Base-by-base conservation (phyloP, 2,329 filamentous ascomycete species). In the Lecanicillium sp. region DNA sequence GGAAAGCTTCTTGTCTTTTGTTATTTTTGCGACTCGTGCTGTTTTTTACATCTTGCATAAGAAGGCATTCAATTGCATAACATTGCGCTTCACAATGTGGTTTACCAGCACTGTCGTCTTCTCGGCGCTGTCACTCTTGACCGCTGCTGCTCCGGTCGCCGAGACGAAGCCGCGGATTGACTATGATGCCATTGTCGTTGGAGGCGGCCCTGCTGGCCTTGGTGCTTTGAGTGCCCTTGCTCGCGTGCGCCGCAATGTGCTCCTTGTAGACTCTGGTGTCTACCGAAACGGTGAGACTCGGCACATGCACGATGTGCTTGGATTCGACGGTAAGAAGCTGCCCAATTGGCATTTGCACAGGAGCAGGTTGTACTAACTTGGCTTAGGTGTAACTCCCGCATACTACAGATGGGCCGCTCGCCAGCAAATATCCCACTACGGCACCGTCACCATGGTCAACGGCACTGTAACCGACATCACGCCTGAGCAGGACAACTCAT, bases 251-350 rank as follows among this genome's bases (percentile, higher is more conserved):
- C 64, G 75, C 12, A 71, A 65, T 5, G 68, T 69, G 1, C 57
- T 79, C 7, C 52, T 81, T 30, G 69, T 80, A 38, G 77, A 81
- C 51, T 77, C 72, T 15, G 70, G 68, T 11, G 60, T 66, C 20
- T 81, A 81, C 46, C 70, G 77, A 37, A 81, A 80, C 49, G 63
- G 38, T 2, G 58, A 65, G 0, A 79, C 77, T 0, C 58, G 75
- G 12, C 67, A 77, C 45, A 72, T 79, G 65, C 77, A 81, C 54
- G 77, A 80, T 50, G 70, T 80, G 1, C 60, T 79, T 18, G 75
- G 74, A 3, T 73, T 67, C 41, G 76, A 80, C 37, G 76, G 76
- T 77, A 49, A 45, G 51, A 33, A 13, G 9, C 14, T 22, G 15
- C 17, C 7, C n/a, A 10, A 3, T 33, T n/a, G 5, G 15, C 13